These are phyloP conservation scores for Hebeloma cylindrosporum DNA, from an alignment of 768 basidiomycete genomes.

Conservation along the genomic window DNA sequence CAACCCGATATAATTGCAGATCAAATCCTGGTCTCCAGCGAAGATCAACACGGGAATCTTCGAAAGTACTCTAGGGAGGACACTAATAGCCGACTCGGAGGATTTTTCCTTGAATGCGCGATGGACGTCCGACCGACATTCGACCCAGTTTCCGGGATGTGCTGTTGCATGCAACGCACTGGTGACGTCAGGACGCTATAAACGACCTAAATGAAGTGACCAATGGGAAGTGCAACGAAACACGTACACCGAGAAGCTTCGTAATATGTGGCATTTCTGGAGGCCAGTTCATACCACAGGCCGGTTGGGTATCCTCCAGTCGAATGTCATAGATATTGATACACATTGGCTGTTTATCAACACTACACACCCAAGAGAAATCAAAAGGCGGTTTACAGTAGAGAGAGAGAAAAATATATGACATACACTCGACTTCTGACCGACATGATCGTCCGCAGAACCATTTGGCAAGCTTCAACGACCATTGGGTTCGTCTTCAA, in stretches of 20 bases:
- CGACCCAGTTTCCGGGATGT: conserved; percentile 81
- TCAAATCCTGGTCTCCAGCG: conserved; percentile 92
- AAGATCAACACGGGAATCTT: conserved; percentile 87
- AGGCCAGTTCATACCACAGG: conserved; percentile 99
- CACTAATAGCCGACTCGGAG: conserved; percentile 67
- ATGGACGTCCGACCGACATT: conserved; percentile 76
- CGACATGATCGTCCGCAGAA: conserved; percentile 48
- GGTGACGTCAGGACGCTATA: conserved; percentile 79
- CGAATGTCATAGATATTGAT: conserved; percentile 96
- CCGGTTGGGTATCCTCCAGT: conserved; percentile 78
- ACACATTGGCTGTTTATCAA: conserved; percentile 72
- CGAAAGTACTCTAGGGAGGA: conserved; percentile 78
- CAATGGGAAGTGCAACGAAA: background rate
- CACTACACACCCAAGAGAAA: conserved; percentile 36
- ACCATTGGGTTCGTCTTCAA: conserved; percentile 58
- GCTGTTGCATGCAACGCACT: conserved; percentile 76
- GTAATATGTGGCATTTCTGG: conserved; percentile 77
- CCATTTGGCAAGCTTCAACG: conserved; percentile 54
- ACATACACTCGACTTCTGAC: conserved; percentile 42
- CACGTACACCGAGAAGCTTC: conserved; percentile 75
- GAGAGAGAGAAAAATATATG: background rate
- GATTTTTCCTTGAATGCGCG: conserved; percentile 52
- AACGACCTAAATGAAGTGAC: conserved; percentile 10
- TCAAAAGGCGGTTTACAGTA: too few species aligned
- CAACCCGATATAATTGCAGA: conserved; percentile 93